phyloP scores from a whole-genome alignment of 345 rosid species.

The Mercurialis annua region DNA sequence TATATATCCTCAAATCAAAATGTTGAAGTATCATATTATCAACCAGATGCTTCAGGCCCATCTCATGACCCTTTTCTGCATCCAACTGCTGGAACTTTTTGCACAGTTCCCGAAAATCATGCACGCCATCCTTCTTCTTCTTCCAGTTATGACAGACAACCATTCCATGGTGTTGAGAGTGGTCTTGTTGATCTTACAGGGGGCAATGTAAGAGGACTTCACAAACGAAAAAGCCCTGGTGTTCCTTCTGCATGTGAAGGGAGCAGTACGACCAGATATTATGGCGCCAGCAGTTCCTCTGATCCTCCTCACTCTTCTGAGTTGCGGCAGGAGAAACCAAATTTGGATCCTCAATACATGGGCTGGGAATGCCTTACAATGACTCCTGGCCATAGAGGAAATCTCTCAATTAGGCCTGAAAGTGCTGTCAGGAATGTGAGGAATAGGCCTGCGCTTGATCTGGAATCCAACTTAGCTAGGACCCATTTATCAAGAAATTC shows the following conservation, averaged over 20 bases:
- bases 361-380: constrained; percentile 46
- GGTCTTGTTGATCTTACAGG: constrained; percentile 48
- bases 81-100: constrained; percentile 41
- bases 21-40: constrained; percentile 52
- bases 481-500: constrained; percentile 42
- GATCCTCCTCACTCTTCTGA: constrained; percentile 51
- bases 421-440: constrained; percentile 73
- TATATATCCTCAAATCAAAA: constrained; percentile 39
- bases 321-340: constrained; percentile 47
- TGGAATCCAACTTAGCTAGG: constrained; percentile 48
- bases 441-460: constrained; percentile 62
- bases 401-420: constrained; percentile 58
- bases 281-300: constrained; percentile 58
- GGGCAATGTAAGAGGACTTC: constrained; percentile 56
- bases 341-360: constrained; percentile 44
- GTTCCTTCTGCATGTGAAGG: constrained; percentile 60
- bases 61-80: constrained; percentile 47
- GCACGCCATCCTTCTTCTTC: constrained; percentile 57
- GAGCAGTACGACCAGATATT: constrained; percentile 65
- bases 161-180: constrained; percentile 45
- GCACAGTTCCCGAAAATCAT: constrained; percentile 47
- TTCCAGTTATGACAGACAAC: constrained; percentile 52
- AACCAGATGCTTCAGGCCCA: constrained; percentile 48
- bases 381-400: constrained; percentile 43
- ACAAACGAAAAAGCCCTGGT: constrained; percentile 75